Conservation (phyloP, 2,329 filamentous ascomycete genomes). For the Bipolaris gigantea region DNA sequence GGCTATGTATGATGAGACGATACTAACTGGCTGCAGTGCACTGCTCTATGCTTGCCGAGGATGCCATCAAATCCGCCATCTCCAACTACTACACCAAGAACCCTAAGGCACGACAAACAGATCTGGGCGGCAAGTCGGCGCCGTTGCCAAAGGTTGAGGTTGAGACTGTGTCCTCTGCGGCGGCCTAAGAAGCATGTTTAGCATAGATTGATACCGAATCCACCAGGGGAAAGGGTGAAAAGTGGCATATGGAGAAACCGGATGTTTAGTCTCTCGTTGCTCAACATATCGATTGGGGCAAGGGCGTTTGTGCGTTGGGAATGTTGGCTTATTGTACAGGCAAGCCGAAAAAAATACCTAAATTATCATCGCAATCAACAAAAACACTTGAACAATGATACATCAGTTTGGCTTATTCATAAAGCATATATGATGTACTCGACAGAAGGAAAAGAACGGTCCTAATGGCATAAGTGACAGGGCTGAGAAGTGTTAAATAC, state of each 20-base stretch:
- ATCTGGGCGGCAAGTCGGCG: slow-evolving; percentile 73
- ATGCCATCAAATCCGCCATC: slow-evolving; percentile 90
- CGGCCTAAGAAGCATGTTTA: slow-evolving; percentile 34
- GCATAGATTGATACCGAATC: slow-evolving; percentile 29
- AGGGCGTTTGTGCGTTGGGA: slow-evolving; percentile 18
- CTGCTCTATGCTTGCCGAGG: slow-evolving; percentile 90
- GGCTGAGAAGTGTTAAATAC: not conserved
- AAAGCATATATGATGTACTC: not conserved
- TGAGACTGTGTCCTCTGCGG: slow-evolving; percentile 53
- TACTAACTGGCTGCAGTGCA: slow-evolving; percentile 62
- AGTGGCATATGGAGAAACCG: not conserved
- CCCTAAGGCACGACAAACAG: slow-evolving; percentile 71
- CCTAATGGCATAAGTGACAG: not conserved
- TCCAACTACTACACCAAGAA: slow-evolving; percentile 92
- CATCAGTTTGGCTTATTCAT: too few relatives aligned
- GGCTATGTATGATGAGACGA: not conserved
- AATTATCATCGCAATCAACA: slow-evolving; percentile 11
- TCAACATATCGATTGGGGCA: slow-evolving; percentile 8
- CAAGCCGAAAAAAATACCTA: slow-evolving; percentile 8
- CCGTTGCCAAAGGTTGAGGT: slow-evolving; percentile 68
- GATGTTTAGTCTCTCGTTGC: slow-evolving; percentile 12
- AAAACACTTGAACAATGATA: slow-evolving; percentile 4
- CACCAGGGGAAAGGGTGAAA: not conserved
- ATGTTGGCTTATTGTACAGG: slow-evolving; percentile 10
- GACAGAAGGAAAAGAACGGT: not conserved